Percentiles rank a stretch among this genome's conserved stretches.
phyloP scores from a whole-genome alignment of 2,329 filamentous ascomycete genomes.

The Colletotrichum costaricense region DNA sequence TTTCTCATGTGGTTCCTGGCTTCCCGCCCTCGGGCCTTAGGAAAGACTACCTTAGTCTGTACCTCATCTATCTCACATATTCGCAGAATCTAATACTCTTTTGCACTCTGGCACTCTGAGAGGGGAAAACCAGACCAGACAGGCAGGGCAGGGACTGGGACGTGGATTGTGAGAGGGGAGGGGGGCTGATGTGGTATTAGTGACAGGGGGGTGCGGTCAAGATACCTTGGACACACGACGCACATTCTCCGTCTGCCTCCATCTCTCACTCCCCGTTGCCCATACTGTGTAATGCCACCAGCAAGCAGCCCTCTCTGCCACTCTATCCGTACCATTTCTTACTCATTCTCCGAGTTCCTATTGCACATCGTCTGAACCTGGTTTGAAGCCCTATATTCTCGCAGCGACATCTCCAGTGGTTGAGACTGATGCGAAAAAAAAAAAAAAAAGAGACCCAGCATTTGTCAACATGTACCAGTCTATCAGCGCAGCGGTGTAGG shows the following conservation, averaged over 20 bases:
- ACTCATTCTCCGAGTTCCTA: background rate
- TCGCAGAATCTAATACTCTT: too few species aligned
- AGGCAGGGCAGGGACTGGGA: background rate
- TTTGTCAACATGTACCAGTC: constrained; percentile 18
- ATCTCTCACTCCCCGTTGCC: background rate
- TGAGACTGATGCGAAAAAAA: background rate
- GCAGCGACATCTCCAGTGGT: background rate
- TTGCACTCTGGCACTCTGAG: background rate
- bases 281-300: background rate
- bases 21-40: background rate
- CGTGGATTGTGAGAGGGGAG: background rate
- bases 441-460: background rate
- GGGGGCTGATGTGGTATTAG: background rate
- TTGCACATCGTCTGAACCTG: background rate
- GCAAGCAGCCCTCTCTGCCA: background rate
- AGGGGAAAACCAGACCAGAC: background rate
- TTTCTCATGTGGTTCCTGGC: background rate
- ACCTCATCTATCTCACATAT: too few species aligned
- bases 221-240: too few species aligned
- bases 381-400: background rate
- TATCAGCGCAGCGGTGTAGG: constrained; percentile 27
- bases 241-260: background rate
- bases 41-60: background rate
- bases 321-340: background rate
- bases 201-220: constrained; percentile 9